Evolutionary conservation across 2,329 filamentous ascomycete species (phyloP).

Genomic region (Aspergillus pseudoglaucus): DNA sequence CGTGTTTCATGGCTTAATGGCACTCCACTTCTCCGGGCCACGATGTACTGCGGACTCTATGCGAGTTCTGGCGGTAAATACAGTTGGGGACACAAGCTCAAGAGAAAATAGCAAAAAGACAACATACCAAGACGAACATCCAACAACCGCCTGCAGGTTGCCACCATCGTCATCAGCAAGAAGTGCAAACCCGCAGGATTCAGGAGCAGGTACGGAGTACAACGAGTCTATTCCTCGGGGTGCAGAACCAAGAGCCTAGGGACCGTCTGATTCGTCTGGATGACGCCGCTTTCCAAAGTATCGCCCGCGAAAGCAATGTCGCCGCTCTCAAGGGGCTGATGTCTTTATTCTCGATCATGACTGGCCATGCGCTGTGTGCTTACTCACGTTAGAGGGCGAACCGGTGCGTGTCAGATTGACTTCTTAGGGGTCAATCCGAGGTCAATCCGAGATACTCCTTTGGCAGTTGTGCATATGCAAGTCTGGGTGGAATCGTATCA

Average conservation of each 20-base stretch:
- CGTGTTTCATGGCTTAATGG: neutral
- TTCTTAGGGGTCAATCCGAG: neutral
- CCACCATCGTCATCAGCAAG: neutral
- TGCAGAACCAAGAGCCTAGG: neutral
- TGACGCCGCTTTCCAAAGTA: neutral
- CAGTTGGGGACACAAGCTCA: too few species aligned
- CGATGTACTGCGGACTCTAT: neutral
- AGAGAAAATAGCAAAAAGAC: neutral
- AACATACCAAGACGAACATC: too few species aligned
- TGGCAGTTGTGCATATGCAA: conserved; percentile 5
- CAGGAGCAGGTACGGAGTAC: neutral
- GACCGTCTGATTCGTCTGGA: neutral
- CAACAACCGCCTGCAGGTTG: neutral
- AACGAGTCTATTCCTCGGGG: neutral
- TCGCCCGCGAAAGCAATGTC: neutral
- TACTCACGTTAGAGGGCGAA: neutral
- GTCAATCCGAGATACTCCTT: neutral
- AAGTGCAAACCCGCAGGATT: neutral
- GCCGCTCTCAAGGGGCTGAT: neutral
- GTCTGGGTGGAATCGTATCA: conserved; percentile 1
- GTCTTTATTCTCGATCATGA: neutral
- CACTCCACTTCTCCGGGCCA: neutral
- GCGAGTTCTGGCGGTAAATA: too few species aligned
- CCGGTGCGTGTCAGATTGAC: neutral
- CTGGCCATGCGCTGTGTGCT: neutral